A percentile compares a stretch with the other conserved stretches of the same genome.
Conservation (phyloP, 441 rosid species). For the Pelargonium australe region DNA sequence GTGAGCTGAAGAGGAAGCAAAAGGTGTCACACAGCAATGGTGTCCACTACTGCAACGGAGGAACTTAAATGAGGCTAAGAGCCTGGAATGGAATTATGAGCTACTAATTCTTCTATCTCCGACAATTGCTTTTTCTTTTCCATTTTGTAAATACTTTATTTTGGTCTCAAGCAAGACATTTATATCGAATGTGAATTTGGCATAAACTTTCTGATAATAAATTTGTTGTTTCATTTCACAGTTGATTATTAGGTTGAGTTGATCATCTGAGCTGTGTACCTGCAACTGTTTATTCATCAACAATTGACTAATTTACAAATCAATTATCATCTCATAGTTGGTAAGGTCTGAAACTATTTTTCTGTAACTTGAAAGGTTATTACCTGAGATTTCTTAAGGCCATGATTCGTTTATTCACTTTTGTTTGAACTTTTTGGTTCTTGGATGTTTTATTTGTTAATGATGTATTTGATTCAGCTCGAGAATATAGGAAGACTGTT, state of each 20-base stretch:
- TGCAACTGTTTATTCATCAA: too few relatives aligned
- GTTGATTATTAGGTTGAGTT: conserved; percentile 10
- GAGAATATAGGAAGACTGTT: too few relatives aligned
- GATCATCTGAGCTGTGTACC: not conserved
- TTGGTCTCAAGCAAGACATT: conserved; percentile 34
- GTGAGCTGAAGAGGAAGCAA: conserved; percentile 30
- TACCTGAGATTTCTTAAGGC: too few relatives aligned
- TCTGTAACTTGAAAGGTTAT: too few relatives aligned
- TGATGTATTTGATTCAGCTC: not conserved
- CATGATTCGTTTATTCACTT: too few relatives aligned
- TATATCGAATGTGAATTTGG: conserved; percentile 29
- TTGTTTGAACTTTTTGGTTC: too few relatives aligned
- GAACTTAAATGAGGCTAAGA: conserved; percentile 22
- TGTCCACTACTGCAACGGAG: conserved; percentile 45
- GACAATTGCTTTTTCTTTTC: conserved; percentile 27
- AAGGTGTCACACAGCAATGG: conserved; percentile 33
- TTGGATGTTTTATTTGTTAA: not conserved
- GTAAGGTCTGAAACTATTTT: too few relatives aligned
- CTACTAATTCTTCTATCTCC: conserved; percentile 16
- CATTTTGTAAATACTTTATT: conserved; percentile 31
- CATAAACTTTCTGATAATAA: conserved; percentile 34
- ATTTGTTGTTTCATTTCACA: conserved; percentile 23
- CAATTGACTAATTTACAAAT: too few relatives aligned
- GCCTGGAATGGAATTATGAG: not conserved
- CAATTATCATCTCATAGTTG: too few relatives aligned